Evolutionary conservation across 495 filamentous ascomycete genomes (phyloP), one percentile per base, ranked within the genome.

Genomic region (Saxophila tyrrhenica): DNA sequence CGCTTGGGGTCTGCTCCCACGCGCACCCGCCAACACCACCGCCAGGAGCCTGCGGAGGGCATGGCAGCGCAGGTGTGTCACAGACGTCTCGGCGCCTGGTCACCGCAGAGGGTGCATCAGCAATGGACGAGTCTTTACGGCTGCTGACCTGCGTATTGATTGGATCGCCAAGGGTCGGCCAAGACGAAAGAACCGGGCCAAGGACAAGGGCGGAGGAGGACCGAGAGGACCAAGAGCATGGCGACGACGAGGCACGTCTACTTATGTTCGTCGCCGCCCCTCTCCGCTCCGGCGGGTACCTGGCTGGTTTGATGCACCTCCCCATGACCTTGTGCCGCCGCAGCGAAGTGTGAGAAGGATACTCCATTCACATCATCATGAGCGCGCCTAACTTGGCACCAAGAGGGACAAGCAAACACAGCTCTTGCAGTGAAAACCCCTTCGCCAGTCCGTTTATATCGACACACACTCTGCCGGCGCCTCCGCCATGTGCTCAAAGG

Each of bases 151-250:
- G 16, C 5, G 25, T 23, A 23, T 35, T 35, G 29, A 35, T 35
- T 35, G 29, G 29, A 15, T 19, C 2, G 25, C 8, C 11, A 51
- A 51, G 35, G 32, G 22, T n/a, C 53, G 20, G 45, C 48, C 48
- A 39, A 51, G 25, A 3, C 7, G 35, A 8, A 9, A 50, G 25
- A 10, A 2, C 51, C 22, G 25, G 39, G 9, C 25, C 47, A 10
- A 47, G 43, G 17, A n/a, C n/a, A n/a, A 35, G 29, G 29, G 29
- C 29, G 29, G 29, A 35, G 29, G 29, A 35, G 13, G 29, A 35
- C 5, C 29, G 29, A 35, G 29, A 35, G 29, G 23, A 48, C 54
- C 54, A 57, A 57, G 54, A 16, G 49, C 54, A 48, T 48, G 54
- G 54, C 54, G 48, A 57, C 44, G 48, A 52, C 11, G 54, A 44